Base-by-base conservation (phyloP, 331 rosid genomes). In the Malus hybrid region DNA sequence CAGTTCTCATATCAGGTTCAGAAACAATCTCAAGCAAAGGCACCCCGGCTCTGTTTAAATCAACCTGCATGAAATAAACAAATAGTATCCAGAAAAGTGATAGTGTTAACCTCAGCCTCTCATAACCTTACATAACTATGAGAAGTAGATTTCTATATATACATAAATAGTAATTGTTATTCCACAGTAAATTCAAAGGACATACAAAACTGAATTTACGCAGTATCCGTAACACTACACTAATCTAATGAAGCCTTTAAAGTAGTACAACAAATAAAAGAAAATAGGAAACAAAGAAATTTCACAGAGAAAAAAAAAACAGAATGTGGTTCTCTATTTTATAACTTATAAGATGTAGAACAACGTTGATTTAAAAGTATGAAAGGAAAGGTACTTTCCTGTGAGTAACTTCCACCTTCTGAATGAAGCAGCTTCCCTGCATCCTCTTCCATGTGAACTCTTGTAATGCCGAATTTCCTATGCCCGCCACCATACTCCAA, bases 401-500 rank as follows among this genome's bases (percentile, higher is more conserved):
- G 95, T 52, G 98, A 90, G 83, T 83, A 75, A 84, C 85, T 86
- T 74, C 90, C 96, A 76, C 71, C 87, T 10, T 94, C 98, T 10
- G 96, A 83, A 80, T 94, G 98, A 52, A 94, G 80, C 67, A 94
- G 83, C 86, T 94, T 94, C 73, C 97, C 98, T 0, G 97, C 98
- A 88, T 94, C 97, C 88, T 94, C 98, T 86, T 94, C 97, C 96
- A 94, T 91, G 83, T 94, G 98, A 80, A 91, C 98, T 85, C 98
- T 91, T 33, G 98, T 91, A 81, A 94, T 81, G 72, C 98, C 98
- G 79, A 93, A 91, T 71, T 82, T 87, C 86, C 85, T 88, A 78
- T 88, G 97, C 70, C 97, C 96, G 2, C 98, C 97, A 44, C 98
- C 98, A 86, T 70, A 90, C 80, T 88, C 97, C 67, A 90, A 48